These are phyloP conservation scores for Golubevia sp. DNA, from an alignment of 1,284 basidiomycete genomes.

Conservation along the genomic window DNA sequence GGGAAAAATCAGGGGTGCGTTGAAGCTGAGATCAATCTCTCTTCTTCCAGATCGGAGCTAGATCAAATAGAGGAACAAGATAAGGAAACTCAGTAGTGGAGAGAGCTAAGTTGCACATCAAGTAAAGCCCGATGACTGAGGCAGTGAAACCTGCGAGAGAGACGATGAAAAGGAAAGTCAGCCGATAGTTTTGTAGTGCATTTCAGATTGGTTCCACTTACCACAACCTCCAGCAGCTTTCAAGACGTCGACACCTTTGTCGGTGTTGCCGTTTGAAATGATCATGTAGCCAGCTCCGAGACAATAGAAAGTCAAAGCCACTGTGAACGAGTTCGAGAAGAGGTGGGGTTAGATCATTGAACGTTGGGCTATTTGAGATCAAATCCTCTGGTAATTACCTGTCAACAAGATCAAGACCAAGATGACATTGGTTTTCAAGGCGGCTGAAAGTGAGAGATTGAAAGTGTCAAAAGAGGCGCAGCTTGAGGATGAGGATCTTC, in stretches of 20 bases:
- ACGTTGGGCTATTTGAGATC: no score
- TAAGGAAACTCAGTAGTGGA: slow-evolving; percentile 24
- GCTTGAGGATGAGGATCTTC: no score
- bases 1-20: no score
- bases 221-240: slow-evolving; percentile 20
- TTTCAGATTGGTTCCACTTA: no score
- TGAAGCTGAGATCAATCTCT: no score
- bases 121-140: slow-evolving; percentile 22
- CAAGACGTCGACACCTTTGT: slow-evolving; percentile 13
- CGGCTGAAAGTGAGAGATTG: slow-evolving; percentile 25
- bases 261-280: slow-evolving; percentile 9
- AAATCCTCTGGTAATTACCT: no score
- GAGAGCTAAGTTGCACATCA: slow-evolving; percentile 28
- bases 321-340: slow-evolving; percentile 34
- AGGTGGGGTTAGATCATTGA: no score
- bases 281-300: slow-evolving; percentile 26
- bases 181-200: no score
- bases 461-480: no score
- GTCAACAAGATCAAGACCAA: slow-evolving; percentile 36
- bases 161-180: no score
- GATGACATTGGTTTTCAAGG: slow-evolving; percentile 29
- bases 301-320: slow-evolving; percentile 25
- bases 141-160: slow-evolving; percentile 20
- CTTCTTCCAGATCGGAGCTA: slow-evolving; percentile 7
- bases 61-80: slow-evolving; percentile 10